Percentiles rank a stretch among this genome's conserved stretches.
Evolutionary conservation across 441 rosid species (phyloP).

Genomic region (Brassica hybrid): DNA sequence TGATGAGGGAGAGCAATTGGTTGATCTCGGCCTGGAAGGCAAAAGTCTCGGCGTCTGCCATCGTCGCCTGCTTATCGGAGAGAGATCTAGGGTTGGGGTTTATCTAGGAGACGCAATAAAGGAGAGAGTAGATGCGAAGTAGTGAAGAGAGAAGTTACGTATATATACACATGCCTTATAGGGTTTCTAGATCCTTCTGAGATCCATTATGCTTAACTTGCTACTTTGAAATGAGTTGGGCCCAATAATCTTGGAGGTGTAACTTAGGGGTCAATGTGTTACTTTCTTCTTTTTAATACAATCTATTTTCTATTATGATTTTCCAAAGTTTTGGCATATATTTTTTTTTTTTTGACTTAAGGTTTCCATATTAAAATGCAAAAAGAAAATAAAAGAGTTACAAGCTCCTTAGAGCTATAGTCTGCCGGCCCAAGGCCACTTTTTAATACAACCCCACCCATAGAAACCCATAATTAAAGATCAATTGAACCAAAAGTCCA

Average conservation of each 20-base stretch:
- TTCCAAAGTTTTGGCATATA: too few relatives aligned
- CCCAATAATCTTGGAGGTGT: not conserved
- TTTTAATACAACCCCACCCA: too few relatives aligned
- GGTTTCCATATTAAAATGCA: too few relatives aligned
- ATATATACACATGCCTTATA: slow-evolving; percentile 22
- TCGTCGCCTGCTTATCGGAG: not conserved
- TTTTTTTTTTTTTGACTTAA: too few relatives aligned
- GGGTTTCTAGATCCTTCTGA: slow-evolving; percentile 24
- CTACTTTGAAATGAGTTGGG: not conserved
- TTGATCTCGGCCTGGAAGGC: slow-evolving; percentile 79
- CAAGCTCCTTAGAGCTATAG: too few relatives aligned
- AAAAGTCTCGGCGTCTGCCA: slow-evolving; percentile 66
- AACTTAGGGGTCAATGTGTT: too few relatives aligned
- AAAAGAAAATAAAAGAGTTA: too few relatives aligned
- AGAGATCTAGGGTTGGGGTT: not conserved
- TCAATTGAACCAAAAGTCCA: too few relatives aligned
- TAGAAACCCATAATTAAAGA: too few relatives aligned
- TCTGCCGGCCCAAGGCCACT: too few relatives aligned
- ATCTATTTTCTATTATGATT: not conserved
- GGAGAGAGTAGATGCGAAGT: not conserved
- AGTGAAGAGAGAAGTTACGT: not conserved
- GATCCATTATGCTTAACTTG: slow-evolving; percentile 1
- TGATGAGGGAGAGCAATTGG: slow-evolving; percentile 62
- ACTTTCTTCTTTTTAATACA: not conserved
- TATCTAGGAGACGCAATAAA: not conserved